Base-by-base conservation (phyloP, 768 basidiomycete species). In the Albatrellus ellisii region DNA sequence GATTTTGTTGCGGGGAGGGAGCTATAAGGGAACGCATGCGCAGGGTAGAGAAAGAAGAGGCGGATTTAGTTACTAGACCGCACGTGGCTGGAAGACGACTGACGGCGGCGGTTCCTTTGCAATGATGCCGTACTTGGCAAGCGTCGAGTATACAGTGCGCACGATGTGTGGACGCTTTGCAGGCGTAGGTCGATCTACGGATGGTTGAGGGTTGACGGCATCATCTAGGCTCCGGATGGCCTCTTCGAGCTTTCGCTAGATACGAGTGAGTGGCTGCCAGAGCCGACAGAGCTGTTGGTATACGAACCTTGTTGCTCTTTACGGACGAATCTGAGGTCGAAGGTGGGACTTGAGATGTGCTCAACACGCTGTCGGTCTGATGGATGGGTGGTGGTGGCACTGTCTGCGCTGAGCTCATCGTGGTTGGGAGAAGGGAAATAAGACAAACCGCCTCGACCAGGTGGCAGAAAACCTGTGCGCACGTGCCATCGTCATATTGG, bases 171-270 rank as follows among this genome's bases (percentile, higher is more conserved):
- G 70, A 49, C 79, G 77, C 17, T 70, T 72, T n/a, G 75, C 62
- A 14, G 72, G 65, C 4, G 67, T 64, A 3, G 62, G 59, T 18
- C 51, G 59, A 24, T 62, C 63, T 42, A 46, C 61, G 51, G 43
- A 41, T 18, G 35, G 37, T 8, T 52, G 51, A 1, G 69, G 52
- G 12, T 62, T 60, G 15, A 83, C 72, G 9, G 77, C 81, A 38
- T 64, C 70, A 54, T 89, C 86, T 39, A 89, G 57, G 31, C 62
- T 68, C 40, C 78, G 73, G 45, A 89, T 73, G 24, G 82, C 87
- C 59, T 88, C 85, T 45, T 85, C 78, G 36, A 88, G 72, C 61
- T 88, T 89, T 37, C 86, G 71, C 81, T 88, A 45, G 20, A 37
- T 33, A 11, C n/a, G 38, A 12, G 12, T 15, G 20, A 14, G 21